Evolutionary conservation across 176 grass and related monocot genomes (phyloP), one percentile per base, ranked within the genome.

Genomic region (Puya raimondii): DNA sequence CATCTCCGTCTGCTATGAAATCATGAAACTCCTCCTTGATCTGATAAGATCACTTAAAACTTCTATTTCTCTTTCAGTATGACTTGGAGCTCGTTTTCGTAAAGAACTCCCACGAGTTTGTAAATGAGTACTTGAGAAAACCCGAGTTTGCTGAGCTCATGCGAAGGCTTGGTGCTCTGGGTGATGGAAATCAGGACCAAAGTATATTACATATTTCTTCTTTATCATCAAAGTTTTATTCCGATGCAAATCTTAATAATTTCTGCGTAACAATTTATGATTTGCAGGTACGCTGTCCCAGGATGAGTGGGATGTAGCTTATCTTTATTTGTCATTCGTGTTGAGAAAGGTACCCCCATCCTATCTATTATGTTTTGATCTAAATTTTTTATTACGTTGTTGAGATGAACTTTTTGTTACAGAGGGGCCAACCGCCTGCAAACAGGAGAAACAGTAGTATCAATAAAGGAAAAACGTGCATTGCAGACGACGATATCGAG

Each of bases 41-140:
- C 33, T 42, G 33, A 42, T 42, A 71, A 77, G 53, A 48, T 70
- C 47, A 29, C 11, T 85, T 80, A 27, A 72, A 68, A 74, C 64
- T 72, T 18, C 65, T 52, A 64, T 74, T 76, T 51, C 51, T 66
- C 17, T 74, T 69, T 51, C 82, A 93, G 94, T 88, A 88, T 86
- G 86, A 83, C 76, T 69, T 93, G 26, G 89, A 99, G 74, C 80
- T 99, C 16, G 82, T 93, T 71, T 78, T 99, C 58, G 84, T 70
- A 68, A 99, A 97, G 72, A 97, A 97, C 63, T 97, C 86, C 15
- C 93, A 92, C 11, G 93, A 92, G 81, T 92, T 97, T 80, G 86
- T 92, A 52, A 59, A 97, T 0, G 86, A 97, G 67, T 97, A 90
- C 58, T 53, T 97, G 72, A 57, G 86, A 90, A 99, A 81, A 69